Evolutionary conservation across 2,329 filamentous ascomycete species (phyloP).

Genomic region (Alternaria gaisen): DNA sequence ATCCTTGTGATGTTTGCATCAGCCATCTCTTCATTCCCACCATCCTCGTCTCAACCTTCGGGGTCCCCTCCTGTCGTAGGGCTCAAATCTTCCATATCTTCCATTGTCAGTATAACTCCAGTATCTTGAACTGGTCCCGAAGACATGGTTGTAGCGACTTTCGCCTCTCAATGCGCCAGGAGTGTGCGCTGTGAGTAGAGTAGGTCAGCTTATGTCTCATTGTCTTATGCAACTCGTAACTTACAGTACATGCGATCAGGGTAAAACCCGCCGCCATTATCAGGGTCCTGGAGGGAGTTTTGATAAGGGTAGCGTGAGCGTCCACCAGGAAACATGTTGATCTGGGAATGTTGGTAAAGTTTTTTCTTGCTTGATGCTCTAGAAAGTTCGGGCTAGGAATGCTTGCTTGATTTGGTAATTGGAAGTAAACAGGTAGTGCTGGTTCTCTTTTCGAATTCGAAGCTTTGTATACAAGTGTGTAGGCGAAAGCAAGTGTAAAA

Average conservation of each 20-base stretch:
- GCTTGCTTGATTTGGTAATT: not conserved
- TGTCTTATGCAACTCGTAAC: not conserved
- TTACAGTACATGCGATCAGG: slow-evolving; percentile 12
- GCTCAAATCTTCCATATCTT: slow-evolving; percentile 10
- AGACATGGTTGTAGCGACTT: slow-evolving; percentile 4
- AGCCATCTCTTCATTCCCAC: not conserved
- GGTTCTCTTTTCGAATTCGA: not conserved
- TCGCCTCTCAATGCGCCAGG: not conserved
- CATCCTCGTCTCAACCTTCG: slow-evolving; percentile 4
- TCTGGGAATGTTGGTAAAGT: not conserved
- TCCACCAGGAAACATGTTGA: slow-evolving; percentile 7
- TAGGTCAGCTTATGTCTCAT: not conserved
- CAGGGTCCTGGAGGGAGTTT: not conserved
- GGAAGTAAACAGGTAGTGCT: not conserved
- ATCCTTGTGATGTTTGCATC: not conserved
- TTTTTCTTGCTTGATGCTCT: not conserved
- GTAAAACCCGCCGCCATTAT: slow-evolving; percentile 3
- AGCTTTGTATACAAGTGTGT: not conserved
- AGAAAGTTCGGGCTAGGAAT: not conserved
- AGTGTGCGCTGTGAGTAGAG: not conserved
- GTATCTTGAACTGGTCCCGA: not conserved
- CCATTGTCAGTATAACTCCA: slow-evolving; percentile 12
- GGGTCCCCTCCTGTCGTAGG: slow-evolving; percentile 4
- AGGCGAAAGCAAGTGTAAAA: not conserved
- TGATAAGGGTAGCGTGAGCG: slow-evolving; percentile 4